A percentile compares a stretch with the other conserved stretches of the same genome.
phyloP scores from a whole-genome alignment of 331 rosid genomes.

The Quercus phellos region DNA sequence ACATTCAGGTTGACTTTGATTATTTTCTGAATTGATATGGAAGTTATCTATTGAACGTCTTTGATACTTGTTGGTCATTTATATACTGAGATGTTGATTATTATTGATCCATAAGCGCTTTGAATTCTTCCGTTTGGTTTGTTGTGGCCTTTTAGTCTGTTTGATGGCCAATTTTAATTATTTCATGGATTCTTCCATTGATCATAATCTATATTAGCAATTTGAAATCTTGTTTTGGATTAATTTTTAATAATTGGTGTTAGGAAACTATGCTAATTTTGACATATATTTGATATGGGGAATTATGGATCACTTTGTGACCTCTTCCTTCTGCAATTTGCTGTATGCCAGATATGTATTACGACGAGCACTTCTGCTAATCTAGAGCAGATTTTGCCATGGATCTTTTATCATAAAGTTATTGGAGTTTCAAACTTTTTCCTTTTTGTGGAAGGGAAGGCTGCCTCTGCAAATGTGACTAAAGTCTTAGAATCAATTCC shows the following conservation, averaged over 20 bases:
- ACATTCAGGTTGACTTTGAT: neutral
- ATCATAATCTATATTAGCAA: neutral
- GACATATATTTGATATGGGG: neutral
- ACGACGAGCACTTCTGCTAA: constrained; percentile 91
- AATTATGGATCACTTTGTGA: constrained; percentile 14
- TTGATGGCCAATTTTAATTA: no score
- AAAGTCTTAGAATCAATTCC: constrained; percentile 80
- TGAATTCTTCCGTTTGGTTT: neutral
- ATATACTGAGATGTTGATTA: neutral
- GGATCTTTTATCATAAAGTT: constrained; percentile 93
- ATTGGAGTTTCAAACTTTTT: constrained; percentile 82
- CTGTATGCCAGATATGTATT: constrained; percentile 60
- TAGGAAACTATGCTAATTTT: neutral
- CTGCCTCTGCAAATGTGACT: constrained; percentile 73
- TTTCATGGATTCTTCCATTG: neutral
- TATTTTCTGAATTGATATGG: neutral
- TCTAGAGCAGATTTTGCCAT: constrained; percentile 83
- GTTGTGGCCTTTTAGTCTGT: no score
- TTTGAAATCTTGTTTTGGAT: neutral
- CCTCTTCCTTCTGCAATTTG: neutral
- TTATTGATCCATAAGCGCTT: constrained; percentile 13
- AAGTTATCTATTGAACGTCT: neutral
- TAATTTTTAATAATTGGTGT: neutral
- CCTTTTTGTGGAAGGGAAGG: constrained; percentile 94
- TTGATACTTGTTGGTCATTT: neutral